These are phyloP conservation scores for Fusarium buxicola DNA, from an alignment of 2,329 filamentous ascomycete species.

Conservation along the genomic window DNA sequence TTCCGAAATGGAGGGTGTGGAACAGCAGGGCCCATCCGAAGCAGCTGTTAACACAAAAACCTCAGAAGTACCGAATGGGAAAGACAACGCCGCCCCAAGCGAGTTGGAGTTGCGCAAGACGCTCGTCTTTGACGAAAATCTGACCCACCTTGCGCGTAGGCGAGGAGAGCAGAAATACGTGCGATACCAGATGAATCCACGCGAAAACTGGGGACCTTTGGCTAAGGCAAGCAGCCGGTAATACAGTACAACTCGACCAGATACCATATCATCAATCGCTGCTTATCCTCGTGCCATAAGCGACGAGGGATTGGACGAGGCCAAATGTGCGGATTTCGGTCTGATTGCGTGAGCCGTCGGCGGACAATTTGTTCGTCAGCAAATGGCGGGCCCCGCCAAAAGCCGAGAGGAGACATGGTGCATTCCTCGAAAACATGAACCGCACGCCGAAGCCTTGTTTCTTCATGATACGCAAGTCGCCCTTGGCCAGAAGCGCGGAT, in stretches of 20 bases:
- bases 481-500: slow-evolving; percentile 8
- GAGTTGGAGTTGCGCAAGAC: slow-evolving; percentile 67
- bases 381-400: slow-evolving; percentile 33
- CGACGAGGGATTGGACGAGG: not conserved
- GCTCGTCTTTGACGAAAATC: slow-evolving; percentile 77
- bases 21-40: slow-evolving; percentile 30
- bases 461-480: slow-evolving; percentile 10
- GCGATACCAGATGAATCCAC: slow-evolving; percentile 89
- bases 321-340: slow-evolving; percentile 4
- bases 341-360: slow-evolving; percentile 19
- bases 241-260: slow-evolving; percentile 13
- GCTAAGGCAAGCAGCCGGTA: slow-evolving; percentile 62
- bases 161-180: slow-evolving; percentile 78
- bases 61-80: slow-evolving; percentile 34
- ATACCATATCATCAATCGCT: not conserved
- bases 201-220: slow-evolving; percentile 95
- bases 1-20: slow-evolving; percentile 57
- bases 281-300: not conserved
- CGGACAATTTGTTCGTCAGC: slow-evolving; percentile 31
- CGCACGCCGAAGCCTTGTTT: slow-evolving; percentile 14
- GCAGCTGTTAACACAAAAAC: not conserved
- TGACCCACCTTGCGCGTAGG: slow-evolving; percentile 77
- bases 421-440: slow-evolving; percentile 5
- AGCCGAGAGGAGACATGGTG: slow-evolving; percentile 17
- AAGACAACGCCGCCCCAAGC: slow-evolving; percentile 31